Conservation (phyloP, 106 monocot species). For the Alisma plantagoaquatica region DNA sequence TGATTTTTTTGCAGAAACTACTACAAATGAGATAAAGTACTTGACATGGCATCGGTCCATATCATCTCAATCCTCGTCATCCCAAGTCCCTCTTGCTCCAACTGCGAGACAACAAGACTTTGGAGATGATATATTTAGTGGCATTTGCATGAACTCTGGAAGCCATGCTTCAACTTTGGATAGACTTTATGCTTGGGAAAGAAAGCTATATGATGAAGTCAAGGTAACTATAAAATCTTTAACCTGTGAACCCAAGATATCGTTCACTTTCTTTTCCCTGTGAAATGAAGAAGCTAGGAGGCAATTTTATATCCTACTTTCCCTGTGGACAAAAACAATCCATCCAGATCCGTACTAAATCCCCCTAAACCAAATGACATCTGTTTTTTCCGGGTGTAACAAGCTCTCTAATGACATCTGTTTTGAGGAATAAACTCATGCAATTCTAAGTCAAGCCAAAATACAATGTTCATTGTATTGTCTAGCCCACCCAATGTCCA, state of each 20-base stretch:
- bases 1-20: conserved; percentile 39
- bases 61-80: conserved; percentile 76
- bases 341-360: too few relatives aligned
- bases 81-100: conserved; percentile 41
- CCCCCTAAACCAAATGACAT: too few relatives aligned
- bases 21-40: conserved; percentile 52
- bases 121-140: conserved; percentile 32
- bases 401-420: too few relatives aligned
- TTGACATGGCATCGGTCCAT: conserved; percentile 75
- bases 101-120: conserved; percentile 33
- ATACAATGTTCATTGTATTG: too few relatives aligned
- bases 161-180: conserved; percentile 95
- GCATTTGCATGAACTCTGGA: conserved; percentile 87
- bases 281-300: not conserved
- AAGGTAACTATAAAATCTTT: conserved; percentile 36
- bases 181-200: conserved; percentile 96
- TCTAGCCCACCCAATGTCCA: too few relatives aligned
- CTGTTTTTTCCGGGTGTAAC: too few relatives aligned
- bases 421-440: too few relatives aligned
- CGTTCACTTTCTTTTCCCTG: not conserved
- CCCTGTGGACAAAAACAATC: too few relatives aligned
- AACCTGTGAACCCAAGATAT: not conserved
- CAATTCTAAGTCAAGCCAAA: too few relatives aligned
- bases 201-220: conserved; percentile 98
- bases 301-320: not conserved